These are phyloP conservation scores for Fremontodendron californicum DNA, from an alignment of 345 rosid species.

Conservation along the genomic window DNA sequence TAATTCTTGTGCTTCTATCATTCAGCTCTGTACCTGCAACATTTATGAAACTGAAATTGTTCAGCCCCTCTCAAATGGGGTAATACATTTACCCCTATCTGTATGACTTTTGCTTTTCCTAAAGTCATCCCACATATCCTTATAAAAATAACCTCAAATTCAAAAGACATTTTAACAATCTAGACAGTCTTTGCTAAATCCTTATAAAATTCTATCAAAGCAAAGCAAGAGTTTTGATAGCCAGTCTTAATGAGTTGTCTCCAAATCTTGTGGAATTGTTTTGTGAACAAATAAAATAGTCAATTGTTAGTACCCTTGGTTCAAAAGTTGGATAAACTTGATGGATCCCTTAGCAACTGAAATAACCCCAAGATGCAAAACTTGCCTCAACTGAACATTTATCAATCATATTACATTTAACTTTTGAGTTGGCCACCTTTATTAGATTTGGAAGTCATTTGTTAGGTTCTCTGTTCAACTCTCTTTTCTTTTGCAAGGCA, in stretches of 20 bases:
- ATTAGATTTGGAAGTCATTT: too few species aligned
- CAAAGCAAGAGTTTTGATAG: conserved; percentile 90
- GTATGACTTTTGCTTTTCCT: background rate
- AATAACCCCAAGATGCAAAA: background rate
- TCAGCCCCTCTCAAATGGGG: background rate
- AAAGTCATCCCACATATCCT: too few species aligned
- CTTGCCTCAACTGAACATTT: background rate
- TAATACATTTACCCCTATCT: background rate
- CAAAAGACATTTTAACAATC: too few species aligned
- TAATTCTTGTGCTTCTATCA: background rate
- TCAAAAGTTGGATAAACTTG: background rate
- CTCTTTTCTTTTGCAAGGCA: background rate
- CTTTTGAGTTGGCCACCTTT: background rate
- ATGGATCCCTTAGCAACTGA: background rate
- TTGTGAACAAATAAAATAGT: background rate
- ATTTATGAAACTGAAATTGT: background rate
- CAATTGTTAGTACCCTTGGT: background rate
- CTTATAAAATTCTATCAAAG: conserved; percentile 11
- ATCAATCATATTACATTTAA: background rate
- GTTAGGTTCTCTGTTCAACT: background rate
- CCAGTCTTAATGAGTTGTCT: conserved; percentile 98
- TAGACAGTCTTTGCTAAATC: background rate
- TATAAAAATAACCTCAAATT: too few species aligned
- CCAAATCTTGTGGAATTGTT: conserved; percentile 90
- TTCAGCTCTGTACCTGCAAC: background rate